phyloP scores from a whole-genome alignment of 768 basidiomycete species.

The Trametes maxima region DNA sequence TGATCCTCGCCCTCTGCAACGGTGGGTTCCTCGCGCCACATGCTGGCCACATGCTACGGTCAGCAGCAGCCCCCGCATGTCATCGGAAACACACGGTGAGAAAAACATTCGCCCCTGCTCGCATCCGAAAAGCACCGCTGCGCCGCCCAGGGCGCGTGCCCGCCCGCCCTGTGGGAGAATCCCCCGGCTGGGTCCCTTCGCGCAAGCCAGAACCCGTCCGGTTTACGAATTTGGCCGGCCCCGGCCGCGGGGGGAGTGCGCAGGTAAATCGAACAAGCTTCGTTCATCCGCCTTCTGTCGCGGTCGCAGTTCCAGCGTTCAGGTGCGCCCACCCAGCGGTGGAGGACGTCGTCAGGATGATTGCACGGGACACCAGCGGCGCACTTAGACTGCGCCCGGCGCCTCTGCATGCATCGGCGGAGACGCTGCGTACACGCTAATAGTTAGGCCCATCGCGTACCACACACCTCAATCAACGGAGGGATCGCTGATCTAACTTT shows the following conservation, averaged over 20 bases:
- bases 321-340: not conserved
- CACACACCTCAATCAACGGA: too few relatives aligned
- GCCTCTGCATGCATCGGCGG: too few relatives aligned
- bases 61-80: constrained; percentile 1
- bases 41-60: constrained; percentile 6
- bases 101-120: not conserved
- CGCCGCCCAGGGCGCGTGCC: not conserved
- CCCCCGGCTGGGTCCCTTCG: not conserved
- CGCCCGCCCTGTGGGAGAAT: constrained; percentile 4
- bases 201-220: not conserved
- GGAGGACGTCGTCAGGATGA: not conserved
- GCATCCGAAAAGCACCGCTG: constrained; percentile 3
- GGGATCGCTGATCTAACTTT: too few relatives aligned
- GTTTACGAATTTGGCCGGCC: not conserved
- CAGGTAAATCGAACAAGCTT: not conserved
- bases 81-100: not conserved
- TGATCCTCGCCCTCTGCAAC: not conserved
- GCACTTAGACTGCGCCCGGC: too few relatives aligned
- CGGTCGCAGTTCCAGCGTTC: not conserved
- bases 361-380: too few relatives aligned
- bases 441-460: too few relatives aligned
- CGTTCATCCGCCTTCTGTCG: not conserved
- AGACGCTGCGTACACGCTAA: too few relatives aligned
- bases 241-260: not conserved
- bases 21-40: not conserved